phyloP scores from a whole-genome alignment of 1,284 basidiomycete genomes.

The Limonomyces culmigenus region DNA sequence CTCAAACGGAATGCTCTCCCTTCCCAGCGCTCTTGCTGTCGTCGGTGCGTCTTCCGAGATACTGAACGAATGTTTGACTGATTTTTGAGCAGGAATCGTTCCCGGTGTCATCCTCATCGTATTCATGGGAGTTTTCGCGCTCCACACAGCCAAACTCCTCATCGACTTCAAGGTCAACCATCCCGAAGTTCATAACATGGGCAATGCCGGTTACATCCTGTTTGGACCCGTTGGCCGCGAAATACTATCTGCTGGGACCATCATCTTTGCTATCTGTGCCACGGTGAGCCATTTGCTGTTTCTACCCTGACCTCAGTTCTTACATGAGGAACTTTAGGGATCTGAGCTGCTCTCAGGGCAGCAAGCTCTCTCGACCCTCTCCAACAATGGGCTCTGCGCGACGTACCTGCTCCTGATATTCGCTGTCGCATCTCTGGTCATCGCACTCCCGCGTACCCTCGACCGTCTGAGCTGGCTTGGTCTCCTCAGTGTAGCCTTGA shows the following conservation, averaged over 20 bases:
- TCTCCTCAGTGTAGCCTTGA: conserved; percentile 22
- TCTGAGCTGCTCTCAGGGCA: conserved; percentile 31
- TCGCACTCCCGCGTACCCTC: conserved; percentile 32
- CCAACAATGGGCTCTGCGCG: conserved; percentile 28
- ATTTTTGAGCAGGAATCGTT: conserved; percentile 23
- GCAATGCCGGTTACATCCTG: conserved; percentile 35
- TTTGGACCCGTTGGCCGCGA: conserved; percentile 33
- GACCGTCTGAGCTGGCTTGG: conserved; percentile 28
- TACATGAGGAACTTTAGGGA: too few species aligned
- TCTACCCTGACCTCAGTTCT: too few species aligned
- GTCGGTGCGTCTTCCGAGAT: conserved; percentile 24
- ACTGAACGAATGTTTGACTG: neutral
- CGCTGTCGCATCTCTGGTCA: conserved; percentile 21
- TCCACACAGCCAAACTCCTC: conserved; percentile 34
- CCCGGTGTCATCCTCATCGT: conserved; percentile 36
- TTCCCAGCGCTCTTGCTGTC: conserved; percentile 34
- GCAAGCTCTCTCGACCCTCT: conserved; percentile 29
- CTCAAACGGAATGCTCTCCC: conserved; percentile 38
- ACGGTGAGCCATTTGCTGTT: conserved; percentile 24
- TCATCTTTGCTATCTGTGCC: conserved; percentile 32
- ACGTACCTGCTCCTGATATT: conserved; percentile 28
- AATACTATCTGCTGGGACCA: conserved; percentile 25
- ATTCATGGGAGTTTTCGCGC: conserved; percentile 33
- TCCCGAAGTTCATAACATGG: conserved; percentile 38
- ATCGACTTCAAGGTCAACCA: conserved; percentile 42